phyloP scores from a whole-genome alignment of 306 rosid genomes.

The Ceratonia siliqua region DNA sequence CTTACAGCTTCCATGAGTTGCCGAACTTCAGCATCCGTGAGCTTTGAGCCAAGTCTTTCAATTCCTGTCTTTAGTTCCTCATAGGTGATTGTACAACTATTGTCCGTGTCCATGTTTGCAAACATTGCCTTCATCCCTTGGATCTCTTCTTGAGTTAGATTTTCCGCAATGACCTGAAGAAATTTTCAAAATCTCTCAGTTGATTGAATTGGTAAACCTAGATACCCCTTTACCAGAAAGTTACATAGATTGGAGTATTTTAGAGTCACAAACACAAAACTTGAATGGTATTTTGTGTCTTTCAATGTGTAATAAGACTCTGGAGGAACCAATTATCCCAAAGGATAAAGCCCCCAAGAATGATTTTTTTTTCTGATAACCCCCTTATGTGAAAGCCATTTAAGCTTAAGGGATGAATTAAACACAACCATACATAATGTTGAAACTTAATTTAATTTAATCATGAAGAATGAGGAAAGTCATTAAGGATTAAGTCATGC shows the following conservation, averaged over 20 bases:
- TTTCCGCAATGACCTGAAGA: slow-evolving; percentile 83
- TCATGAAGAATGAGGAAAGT: not conserved
- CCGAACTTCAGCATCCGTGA: slow-evolving; percentile 76
- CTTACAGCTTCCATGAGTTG: slow-evolving; percentile 98
- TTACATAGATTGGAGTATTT: not conserved
- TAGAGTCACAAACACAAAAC: not conserved
- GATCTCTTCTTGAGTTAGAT: slow-evolving; percentile 86
- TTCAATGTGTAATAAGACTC: not conserved
- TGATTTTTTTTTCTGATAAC: too few species aligned
- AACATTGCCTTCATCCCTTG: slow-evolving; percentile 93
- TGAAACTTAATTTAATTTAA: not conserved
- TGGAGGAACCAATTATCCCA: not conserved
- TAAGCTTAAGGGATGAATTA: not conserved
- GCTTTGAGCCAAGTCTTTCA: slow-evolving; percentile 89
- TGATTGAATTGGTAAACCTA: not conserved
- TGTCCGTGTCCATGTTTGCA: slow-evolving; percentile 83
- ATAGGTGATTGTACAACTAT: slow-evolving; percentile 85
- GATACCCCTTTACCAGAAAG: not conserved
- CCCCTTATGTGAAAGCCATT: too few species aligned
- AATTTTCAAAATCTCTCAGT: slow-evolving; percentile 12
- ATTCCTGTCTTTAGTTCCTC: slow-evolving; percentile 85
- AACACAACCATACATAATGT: not conserved
- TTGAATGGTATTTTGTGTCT: not conserved
- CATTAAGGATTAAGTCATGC: not conserved
- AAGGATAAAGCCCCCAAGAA: too few species aligned